Percentiles rank a stretch among this genome's conserved stretches.
Conservation (phyloP, 2,329 filamentous ascomycete genomes). For the Ophiognomonia clavigignenti-juglandacearum region DNA sequence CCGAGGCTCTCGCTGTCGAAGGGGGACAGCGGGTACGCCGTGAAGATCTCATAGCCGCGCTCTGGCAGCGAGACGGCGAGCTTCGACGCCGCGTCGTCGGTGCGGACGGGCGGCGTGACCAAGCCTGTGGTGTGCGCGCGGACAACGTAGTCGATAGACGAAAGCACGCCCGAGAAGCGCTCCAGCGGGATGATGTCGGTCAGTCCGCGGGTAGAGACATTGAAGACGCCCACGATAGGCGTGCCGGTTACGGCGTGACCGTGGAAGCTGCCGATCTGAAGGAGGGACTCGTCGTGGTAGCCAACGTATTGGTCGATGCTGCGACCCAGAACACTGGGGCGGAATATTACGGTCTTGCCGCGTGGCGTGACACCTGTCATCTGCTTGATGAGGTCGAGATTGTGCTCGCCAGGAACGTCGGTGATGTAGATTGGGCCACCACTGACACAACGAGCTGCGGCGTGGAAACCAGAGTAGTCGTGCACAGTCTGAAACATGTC, state of each 20-base stretch:
- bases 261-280: slow-evolving; percentile 77
- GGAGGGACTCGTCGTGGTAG: slow-evolving; percentile 67
- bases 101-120: slow-evolving; percentile 48
- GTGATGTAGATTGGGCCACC: slow-evolving; percentile 95
- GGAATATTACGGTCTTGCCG: slow-evolving; percentile 73
- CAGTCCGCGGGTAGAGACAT: slow-evolving; percentile 59
- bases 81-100: slow-evolving; percentile 41
- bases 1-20: slow-evolving; percentile 43
- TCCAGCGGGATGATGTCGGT: slow-evolving; percentile 66
- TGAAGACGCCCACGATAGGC: slow-evolving; percentile 80
- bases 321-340: slow-evolving; percentile 71
- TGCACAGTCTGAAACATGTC: slow-evolving; percentile 65
- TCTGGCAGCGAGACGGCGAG: slow-evolving; percentile 59
- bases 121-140: slow-evolving; percentile 65
- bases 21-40: slow-evolving; percentile 61
- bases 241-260: slow-evolving; percentile 64
- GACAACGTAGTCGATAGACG: slow-evolving; percentile 60
- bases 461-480: slow-evolving; percentile 76
- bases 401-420: slow-evolving; percentile 78
- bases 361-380: slow-evolving; percentile 72
- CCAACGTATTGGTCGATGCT: slow-evolving; percentile 68
- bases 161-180: slow-evolving; percentile 67
- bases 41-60: slow-evolving; percentile 76
- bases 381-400: slow-evolving; percentile 68
- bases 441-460: slow-evolving; percentile 81